Conservation (phyloP, 1,284 basidiomycete genomes). For the Apiotrichum sp. region DNA sequence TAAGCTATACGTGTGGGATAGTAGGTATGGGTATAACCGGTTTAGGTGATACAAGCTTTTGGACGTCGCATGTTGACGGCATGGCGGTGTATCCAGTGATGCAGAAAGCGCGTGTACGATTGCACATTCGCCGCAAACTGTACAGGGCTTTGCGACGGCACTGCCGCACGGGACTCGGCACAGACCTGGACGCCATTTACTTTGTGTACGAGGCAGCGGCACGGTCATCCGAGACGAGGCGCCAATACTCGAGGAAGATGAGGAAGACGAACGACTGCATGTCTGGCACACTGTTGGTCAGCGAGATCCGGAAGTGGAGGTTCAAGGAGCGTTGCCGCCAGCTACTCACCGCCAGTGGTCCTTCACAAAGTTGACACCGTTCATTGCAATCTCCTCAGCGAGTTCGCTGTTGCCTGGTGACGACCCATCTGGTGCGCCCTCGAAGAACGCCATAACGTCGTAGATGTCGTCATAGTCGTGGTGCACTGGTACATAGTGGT, state of each 20-base stretch:
- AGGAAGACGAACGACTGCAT: slow-evolving; percentile 47
- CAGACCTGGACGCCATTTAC: no score
- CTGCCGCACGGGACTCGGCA: no score
- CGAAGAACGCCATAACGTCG: slow-evolving; percentile 50
- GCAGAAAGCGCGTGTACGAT: no score
- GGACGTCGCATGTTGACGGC: no score
- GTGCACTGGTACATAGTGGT: slow-evolving; percentile 44
- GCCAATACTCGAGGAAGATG: slow-evolving; percentile 35
- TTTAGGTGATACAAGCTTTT: no score
- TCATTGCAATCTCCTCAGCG: slow-evolving; percentile 45
- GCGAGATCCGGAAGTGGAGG: not conserved
- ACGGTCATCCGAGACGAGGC: slow-evolving; percentile 30
- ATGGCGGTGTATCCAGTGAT: no score
- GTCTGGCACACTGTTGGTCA: slow-evolving; percentile 30
- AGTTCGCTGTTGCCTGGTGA: slow-evolving; percentile 39
- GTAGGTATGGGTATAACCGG: no score
- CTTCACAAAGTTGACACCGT: slow-evolving; percentile 41
- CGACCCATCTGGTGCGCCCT: slow-evolving; percentile 45
- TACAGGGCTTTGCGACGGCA: no score
- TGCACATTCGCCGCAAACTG: no score
- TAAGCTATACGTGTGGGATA: no score
- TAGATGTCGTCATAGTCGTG: slow-evolving; percentile 45
- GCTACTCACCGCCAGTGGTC: slow-evolving; percentile 37
- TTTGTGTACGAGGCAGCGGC: slow-evolving; percentile 11
- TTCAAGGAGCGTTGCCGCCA: not conserved